Conservation (phyloP, 2,329 filamentous ascomycete species). For the Curvularia hawaiiensis region DNA sequence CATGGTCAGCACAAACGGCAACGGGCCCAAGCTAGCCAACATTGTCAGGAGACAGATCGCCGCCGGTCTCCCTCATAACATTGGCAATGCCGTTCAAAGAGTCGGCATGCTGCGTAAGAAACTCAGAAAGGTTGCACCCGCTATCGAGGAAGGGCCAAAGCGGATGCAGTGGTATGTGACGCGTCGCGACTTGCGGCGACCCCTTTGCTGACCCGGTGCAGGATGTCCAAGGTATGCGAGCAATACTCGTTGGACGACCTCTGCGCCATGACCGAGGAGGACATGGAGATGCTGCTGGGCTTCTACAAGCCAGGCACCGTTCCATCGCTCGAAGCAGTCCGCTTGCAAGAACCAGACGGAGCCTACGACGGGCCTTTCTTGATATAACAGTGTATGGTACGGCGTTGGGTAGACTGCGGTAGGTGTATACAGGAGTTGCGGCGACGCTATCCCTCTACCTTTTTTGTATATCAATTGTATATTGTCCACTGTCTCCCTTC, state of each 20-base stretch:
- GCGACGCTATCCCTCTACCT: constrained; percentile 7
- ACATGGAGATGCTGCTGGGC: constrained; percentile 79
- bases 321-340: constrained; percentile 51
- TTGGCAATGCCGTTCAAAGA: constrained; percentile 82
- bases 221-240: constrained; percentile 93
- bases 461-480: constrained; percentile 27
- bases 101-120: constrained; percentile 81
- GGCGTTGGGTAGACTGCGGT: constrained; percentile 19
- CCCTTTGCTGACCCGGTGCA: constrained; percentile 47
- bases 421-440: constrained; percentile 21
- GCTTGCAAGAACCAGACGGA: constrained; percentile 47
- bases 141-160: constrained; percentile 75
- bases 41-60: constrained; percentile 85
- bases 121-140: constrained; percentile 77
- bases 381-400: constrained; percentile 27
- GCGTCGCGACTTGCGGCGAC: too few species aligned
- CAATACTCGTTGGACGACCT: constrained; percentile 84
- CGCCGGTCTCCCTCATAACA: constrained; percentile 72
- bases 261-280: constrained; percentile 78
- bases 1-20: constrained; percentile 99
- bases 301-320: constrained; percentile 65
- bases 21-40: constrained; percentile 88
- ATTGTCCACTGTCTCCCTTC: constrained; percentile 7
- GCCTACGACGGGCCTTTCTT: constrained; percentile 56
- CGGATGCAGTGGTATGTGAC: constrained; percentile 79